phyloP scores from a whole-genome alignment of 2,329 filamentous ascomycete species.

The Leptodontidium sp. region DNA sequence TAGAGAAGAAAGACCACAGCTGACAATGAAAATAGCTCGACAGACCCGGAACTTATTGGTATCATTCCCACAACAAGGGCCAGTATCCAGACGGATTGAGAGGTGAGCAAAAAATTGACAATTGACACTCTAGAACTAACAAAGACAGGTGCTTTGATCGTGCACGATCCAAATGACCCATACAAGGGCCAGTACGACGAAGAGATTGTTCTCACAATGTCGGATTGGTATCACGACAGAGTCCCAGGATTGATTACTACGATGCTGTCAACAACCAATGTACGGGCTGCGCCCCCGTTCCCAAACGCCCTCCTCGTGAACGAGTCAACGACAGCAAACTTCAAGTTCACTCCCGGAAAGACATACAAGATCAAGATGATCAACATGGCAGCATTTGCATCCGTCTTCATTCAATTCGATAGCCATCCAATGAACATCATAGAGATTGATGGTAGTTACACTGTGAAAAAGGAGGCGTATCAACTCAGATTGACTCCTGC shows the following conservation, averaged over 20 bases:
- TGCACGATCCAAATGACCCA: conserved; percentile 64
- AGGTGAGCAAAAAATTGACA: conserved; percentile 16
- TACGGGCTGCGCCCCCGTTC: conserved; percentile 24
- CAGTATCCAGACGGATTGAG: conserved; percentile 30
- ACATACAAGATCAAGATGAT: conserved; percentile 38
- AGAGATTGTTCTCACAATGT: conserved; percentile 64
- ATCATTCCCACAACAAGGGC: conserved; percentile 66
- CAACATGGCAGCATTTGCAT: conserved; percentile 35
- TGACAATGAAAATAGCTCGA: conserved; percentile 40
- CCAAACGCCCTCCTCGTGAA: conserved; percentile 34
- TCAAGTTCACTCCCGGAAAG: conserved; percentile 34
- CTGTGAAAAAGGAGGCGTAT: conserved; percentile 47
- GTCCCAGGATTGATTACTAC: conserved; percentile 30
- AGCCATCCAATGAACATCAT: conserved; percentile 52
- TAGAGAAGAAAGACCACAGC: neutral
- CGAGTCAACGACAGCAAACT: conserved; percentile 29
- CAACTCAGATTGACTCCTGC: conserved; percentile 54
- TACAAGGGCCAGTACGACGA: conserved; percentile 61
- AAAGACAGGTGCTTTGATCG: conserved; percentile 58
- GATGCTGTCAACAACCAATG: conserved; percentile 29
- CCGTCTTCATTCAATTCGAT: conserved; percentile 30
- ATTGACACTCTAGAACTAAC: neutral
- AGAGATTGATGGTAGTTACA: conserved; percentile 58
- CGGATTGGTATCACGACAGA: conserved; percentile 62
- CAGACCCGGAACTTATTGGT: conserved; percentile 57